Evolutionary conservation across 805 yeast genomes (phyloP).

Genomic region (Danielia reshetovae): DNA sequence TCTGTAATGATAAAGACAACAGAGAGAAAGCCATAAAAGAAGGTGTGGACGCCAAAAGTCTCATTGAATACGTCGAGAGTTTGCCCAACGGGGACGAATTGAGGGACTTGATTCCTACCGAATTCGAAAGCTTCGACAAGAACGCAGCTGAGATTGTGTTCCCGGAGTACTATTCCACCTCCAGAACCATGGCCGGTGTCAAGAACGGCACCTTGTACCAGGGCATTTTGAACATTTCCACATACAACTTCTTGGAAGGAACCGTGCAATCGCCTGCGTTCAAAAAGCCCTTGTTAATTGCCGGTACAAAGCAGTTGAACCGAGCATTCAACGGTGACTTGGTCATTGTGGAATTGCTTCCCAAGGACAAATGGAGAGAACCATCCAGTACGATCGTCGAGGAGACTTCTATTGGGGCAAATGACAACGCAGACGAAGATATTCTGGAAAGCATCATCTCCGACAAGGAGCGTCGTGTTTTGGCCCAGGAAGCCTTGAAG

Average conservation of each 20-base stretch:
- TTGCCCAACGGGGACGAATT: conserved; percentile 72
- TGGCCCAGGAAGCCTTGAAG: conserved; percentile 71
- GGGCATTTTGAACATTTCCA: conserved; percentile 75
- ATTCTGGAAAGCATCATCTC: conserved; percentile 49
- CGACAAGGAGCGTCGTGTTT: conserved; percentile 65
- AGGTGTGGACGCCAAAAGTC: conserved; percentile 51
- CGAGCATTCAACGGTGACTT: conserved; percentile 90
- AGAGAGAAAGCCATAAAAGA: conserved; percentile 51
- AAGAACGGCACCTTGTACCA: conserved; percentile 84
- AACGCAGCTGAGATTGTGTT: conserved; percentile 53
- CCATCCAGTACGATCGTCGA: conserved; percentile 80
- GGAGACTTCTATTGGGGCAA: conserved; percentile 59
- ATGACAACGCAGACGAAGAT: conserved; percentile 58
- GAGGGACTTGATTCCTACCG: conserved; percentile 71
- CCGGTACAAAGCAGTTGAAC: conserved; percentile 82
- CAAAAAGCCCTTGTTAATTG: conserved; percentile 73
- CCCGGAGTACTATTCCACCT: conserved; percentile 72
- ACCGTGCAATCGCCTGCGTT: conserved; percentile 66
- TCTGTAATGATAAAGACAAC: conserved; percentile 79
- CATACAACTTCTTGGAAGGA: conserved; percentile 88
- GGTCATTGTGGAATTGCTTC: conserved; percentile 86
- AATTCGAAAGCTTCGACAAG: conserved; percentile 36
- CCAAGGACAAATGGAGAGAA: conserved; percentile 81
- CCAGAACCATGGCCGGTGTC: conserved; percentile 87
- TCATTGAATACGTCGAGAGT: conserved; percentile 65